Percentiles rank a stretch among this genome's conserved stretches.
Evolutionary conservation across 139 green algal genomes (phyloP).

Genomic region (Chlorella ohadii): DNA sequence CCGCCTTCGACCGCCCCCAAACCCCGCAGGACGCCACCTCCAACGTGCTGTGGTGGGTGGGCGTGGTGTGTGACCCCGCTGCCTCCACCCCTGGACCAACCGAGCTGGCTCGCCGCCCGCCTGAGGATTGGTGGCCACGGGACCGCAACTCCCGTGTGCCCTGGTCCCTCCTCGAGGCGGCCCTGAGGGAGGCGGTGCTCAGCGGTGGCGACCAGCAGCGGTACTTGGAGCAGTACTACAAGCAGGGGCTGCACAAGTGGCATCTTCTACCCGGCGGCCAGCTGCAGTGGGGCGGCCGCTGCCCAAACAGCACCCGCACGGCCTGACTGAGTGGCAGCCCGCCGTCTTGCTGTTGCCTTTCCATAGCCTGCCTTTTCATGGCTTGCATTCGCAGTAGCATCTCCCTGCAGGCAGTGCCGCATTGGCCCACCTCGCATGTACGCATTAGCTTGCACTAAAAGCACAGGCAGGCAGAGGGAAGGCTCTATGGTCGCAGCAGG

Average conservation of each 20-base stretch:
- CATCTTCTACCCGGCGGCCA: background rate
- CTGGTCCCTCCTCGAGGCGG: background rate
- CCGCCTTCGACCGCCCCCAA: no score
- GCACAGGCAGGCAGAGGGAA: no score
- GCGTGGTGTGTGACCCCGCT: constrained; percentile 6
- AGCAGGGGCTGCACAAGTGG: background rate
- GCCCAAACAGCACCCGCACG: constrained; percentile 3
- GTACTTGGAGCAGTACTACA: background rate
- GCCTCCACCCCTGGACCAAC: constrained; percentile 7
- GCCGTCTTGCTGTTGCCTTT: no score
- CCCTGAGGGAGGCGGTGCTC: background rate
- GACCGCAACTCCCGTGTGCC: constrained; percentile 22
- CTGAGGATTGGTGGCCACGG: constrained; percentile 6
- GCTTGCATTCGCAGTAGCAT: no score
- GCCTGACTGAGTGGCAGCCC: no score
- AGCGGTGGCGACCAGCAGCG: constrained; percentile 15
- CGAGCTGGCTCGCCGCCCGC: background rate
- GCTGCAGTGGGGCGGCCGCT: background rate
- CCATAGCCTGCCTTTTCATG: no score
- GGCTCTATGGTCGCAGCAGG: no score
- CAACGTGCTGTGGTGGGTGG: constrained; percentile 27
- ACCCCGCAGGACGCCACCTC: constrained; percentile 26
- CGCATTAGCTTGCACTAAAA: background rate
- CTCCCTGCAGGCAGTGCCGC: background rate
- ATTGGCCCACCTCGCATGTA: background rate